Evolutionary conservation across 2,329 filamentous ascomycete genomes (phyloP).

Genomic region (Talaromyces albobiverticillius): DNA sequence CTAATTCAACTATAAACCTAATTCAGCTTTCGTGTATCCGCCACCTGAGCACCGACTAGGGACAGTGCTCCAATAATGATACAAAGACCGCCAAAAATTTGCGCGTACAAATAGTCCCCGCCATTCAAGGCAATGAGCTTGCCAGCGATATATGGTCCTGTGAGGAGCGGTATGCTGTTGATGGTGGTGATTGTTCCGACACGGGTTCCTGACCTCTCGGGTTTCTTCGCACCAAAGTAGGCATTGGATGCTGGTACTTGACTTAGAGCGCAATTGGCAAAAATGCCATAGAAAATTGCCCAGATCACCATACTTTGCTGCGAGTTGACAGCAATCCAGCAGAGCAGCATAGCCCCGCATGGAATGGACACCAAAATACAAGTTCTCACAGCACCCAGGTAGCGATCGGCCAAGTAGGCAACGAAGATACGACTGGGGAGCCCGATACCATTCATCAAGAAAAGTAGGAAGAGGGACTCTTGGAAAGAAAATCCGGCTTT

Average conservation of each 20-base stretch:
- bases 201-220: conserved; percentile 52
- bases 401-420: conserved; percentile 4
- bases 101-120: conserved; percentile 50
- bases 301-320: neutral
- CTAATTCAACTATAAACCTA: neutral
- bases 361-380: neutral
- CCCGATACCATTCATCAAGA: conserved; percentile 7
- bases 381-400: conserved; percentile 2
- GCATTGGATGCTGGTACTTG: conserved; percentile 6
- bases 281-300: conserved; percentile 4
- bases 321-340: conserved; percentile 6
- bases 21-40: conserved; percentile 4
- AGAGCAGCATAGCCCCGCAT: conserved; percentile 1
- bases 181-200: conserved; percentile 56
- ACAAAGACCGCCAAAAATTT: conserved; percentile 35
- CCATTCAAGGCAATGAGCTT: conserved; percentile 46
- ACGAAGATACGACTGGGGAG: neutral
- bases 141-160: conserved; percentile 55
- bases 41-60: conserved; percentile 3
- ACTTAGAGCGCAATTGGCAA: conserved; percentile 4
- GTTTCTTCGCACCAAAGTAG: conserved; percentile 40
- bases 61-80: conserved; percentile 7
- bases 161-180: conserved; percentile 53
- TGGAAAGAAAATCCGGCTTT: conserved; percentile 3
- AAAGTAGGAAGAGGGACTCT: conserved; percentile 5